These are phyloP conservation scores for Dictyostelium firmibasis DNA, from an alignment of 78 protist species.

Conservation along the genomic window DNA sequence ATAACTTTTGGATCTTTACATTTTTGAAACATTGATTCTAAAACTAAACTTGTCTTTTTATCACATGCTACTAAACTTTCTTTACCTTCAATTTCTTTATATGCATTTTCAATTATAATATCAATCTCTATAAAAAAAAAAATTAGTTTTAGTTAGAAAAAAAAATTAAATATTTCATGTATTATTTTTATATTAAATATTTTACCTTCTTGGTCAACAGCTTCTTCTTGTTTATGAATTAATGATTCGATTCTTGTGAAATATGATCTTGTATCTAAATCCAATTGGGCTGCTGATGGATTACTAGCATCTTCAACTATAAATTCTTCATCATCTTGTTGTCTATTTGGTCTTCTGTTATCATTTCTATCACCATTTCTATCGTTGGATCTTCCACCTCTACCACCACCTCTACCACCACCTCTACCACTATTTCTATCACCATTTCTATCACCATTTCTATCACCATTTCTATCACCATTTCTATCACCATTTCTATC, in stretches of 20 bases:
- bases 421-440: not conserved
- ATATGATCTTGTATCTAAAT: conserved; percentile 32
- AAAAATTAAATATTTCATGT: not conserved
- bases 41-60: conserved; percentile 13
- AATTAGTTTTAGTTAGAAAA: not conserved
- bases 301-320: not conserved
- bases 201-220: conserved; percentile 3
- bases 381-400: not conserved
- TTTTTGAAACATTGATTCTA: not conserved
- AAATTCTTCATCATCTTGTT: not conserved
- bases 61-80: conserved; percentile 33
- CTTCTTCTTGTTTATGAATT: conserved; percentile 19
- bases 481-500: not conserved
- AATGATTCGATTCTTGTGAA: conserved; percentile 20
- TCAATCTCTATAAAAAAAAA: not conserved
- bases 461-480: not conserved
- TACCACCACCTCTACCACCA: not conserved
- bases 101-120: conserved; percentile 50
- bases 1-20: not conserved
- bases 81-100: conserved; percentile 37
- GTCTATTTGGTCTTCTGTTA: not conserved
- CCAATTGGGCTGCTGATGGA: not conserved
- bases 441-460: not conserved
- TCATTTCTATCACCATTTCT: not conserved
- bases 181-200: not conserved